Conservation (phyloP, 352 stramenopile species). For the Phytophthora fragariaefolia region DNA sequence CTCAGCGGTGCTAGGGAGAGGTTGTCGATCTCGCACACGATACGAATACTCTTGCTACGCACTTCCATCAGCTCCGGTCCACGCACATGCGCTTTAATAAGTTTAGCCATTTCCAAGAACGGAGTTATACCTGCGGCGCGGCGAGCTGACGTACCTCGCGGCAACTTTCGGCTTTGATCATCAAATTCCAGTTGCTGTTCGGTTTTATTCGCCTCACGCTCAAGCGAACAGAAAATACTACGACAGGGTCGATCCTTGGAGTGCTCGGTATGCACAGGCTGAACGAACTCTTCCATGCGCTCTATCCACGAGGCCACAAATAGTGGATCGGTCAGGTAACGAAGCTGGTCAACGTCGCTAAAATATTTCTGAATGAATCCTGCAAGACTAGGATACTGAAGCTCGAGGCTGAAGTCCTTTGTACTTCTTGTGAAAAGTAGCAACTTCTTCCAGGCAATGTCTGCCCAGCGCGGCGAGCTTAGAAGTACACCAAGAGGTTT, state of each 20-base stretch:
- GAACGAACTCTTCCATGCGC: constrained; percentile 38
- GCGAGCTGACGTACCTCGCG: constrained; percentile 44
- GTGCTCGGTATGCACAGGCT: constrained; percentile 48
- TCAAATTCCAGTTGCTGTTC: constrained; percentile 64
- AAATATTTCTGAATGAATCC: constrained; percentile 25
- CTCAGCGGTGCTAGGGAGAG: constrained; percentile 29
- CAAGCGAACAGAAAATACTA: constrained; percentile 68
- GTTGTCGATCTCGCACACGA: constrained; percentile 65
- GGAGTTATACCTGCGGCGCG: constrained; percentile 25
- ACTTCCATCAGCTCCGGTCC: constrained; percentile 57
- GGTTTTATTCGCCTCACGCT: constrained; percentile 57
- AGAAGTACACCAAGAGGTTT: constrained; percentile 34
- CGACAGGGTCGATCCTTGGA: constrained; percentile 49
- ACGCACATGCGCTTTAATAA: constrained; percentile 39
- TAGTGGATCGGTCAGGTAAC: constrained; percentile 31
- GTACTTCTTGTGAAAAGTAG: constrained; percentile 38
- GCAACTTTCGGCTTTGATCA: constrained; percentile 51
- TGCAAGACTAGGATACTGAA: constrained; percentile 38
- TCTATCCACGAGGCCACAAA: constrained; percentile 42
- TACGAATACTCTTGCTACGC: constrained; percentile 35
- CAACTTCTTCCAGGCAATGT: constrained; percentile 41
- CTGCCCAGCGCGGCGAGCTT: constrained; percentile 47
- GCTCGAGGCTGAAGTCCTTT: constrained; percentile 51
- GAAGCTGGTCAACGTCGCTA: background rate
- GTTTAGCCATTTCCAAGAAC: constrained; percentile 35